Percentiles rank a stretch among this genome's conserved stretches.
These are phyloP conservation scores for Yarrowia sp. DNA, from an alignment of 805 yeast species.

Conservation along the genomic window DNA sequence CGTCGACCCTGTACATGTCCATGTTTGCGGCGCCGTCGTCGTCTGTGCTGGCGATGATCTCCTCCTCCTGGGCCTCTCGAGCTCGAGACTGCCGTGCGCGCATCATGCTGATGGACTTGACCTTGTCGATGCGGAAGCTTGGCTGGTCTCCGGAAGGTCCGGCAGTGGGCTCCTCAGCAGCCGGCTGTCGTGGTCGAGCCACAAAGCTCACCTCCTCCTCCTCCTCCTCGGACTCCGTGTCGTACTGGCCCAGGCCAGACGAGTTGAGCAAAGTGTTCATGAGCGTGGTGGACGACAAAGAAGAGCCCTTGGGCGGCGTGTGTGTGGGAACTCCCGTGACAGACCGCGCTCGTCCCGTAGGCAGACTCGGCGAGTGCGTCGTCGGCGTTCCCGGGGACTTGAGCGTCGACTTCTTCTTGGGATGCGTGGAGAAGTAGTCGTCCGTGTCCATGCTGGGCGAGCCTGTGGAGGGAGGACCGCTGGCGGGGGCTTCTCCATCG, in stretches of 20 bases:
- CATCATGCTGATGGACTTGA: slow-evolving; percentile 15
- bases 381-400: slow-evolving; percentile 6
- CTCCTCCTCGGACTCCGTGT: slow-evolving; percentile 13
- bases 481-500: neutral
- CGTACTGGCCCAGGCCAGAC: neutral
- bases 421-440: slow-evolving; percentile 1
- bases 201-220: neutral
- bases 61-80: neutral
- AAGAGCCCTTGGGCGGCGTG: neutral
- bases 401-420: slow-evolving; percentile 12
- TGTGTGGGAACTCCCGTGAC: neutral
- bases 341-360: neutral
- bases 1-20: neutral
- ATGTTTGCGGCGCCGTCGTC: neutral
- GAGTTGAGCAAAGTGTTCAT: slow-evolving; percentile 26
- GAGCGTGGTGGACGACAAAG: slow-evolving; percentile 21
- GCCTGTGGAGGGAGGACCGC: neutral
- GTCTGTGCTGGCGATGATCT: neutral
- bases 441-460: neutral
- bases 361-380: neutral
- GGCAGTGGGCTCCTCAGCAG: neutral
- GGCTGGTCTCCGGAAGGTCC: neutral
- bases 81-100: slow-evolving; percentile 6
- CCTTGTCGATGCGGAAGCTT: slow-evolving; percentile 14
- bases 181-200: neutral